Evolutionary conservation across 345 rosid species (phyloP).

Genomic region (Pistacia vera): DNA sequence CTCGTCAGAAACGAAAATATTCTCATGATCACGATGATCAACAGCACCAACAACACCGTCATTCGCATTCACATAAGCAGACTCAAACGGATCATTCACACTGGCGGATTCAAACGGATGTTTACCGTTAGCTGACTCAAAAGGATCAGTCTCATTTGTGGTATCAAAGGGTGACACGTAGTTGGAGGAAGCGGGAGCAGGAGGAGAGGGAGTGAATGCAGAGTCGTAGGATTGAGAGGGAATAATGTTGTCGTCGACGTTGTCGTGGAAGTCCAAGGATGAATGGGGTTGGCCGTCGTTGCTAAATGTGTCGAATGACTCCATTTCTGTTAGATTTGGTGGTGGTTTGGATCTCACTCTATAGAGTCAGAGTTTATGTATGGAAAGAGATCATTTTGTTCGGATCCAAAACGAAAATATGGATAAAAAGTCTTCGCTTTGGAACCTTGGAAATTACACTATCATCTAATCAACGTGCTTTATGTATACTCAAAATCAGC

Average conservation of each 20-base stretch:
- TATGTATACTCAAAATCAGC: too few species aligned
- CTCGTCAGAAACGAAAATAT: conserved; percentile 33
- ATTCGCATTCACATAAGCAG: neutral
- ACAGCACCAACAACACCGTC: neutral
- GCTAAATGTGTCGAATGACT: conserved; percentile 25
- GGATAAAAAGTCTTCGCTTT: neutral
- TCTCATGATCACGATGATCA: conserved; percentile 24
- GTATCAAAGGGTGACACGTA: conserved; percentile 46
- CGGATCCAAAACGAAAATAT: conserved; percentile 14
- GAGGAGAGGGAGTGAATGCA: conserved; percentile 22
- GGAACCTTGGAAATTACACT: neutral
- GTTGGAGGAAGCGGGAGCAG: conserved; percentile 18
- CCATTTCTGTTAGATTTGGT: neutral
- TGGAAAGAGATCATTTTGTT: conserved; percentile 1
- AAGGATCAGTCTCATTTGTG: neutral
- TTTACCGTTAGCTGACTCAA: too few species aligned
- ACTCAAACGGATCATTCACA: neutral
- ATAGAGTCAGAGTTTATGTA: neutral
- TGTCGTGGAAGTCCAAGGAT: neutral
- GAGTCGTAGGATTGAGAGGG: conserved; percentile 28
- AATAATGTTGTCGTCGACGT: conserved; percentile 20
- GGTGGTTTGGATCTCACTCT: neutral
- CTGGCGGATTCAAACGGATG: too few species aligned
- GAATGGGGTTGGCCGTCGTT: conserved; percentile 12
- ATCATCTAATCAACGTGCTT: too few species aligned